Evolutionary conservation across 148 eudicot genomes (phyloP).

Genomic region (Rhododendron kiyosumense): DNA sequence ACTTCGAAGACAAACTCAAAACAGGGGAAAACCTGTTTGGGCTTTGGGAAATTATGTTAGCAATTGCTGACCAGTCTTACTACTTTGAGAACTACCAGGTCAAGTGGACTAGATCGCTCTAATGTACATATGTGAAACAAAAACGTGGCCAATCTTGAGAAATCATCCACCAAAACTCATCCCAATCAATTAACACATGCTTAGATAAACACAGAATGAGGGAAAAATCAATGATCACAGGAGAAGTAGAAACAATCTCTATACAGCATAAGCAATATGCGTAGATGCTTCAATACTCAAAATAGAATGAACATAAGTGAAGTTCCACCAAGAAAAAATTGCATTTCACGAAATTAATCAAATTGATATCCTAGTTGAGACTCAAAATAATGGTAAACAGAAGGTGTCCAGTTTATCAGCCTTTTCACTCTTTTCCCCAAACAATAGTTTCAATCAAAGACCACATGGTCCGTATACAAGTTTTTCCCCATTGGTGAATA

Average conservation of each 20-base stretch:
- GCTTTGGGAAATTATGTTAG: neutral
- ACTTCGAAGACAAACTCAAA: neutral
- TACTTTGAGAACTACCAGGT: neutral
- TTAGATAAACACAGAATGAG: neutral
- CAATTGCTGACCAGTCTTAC: neutral
- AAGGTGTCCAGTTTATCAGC: neutral
- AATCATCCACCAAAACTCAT: neutral
- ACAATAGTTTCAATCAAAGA: neutral
- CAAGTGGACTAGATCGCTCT: neutral
- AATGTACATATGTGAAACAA: neutral
- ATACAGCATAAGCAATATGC: neutral
- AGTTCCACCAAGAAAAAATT: neutral
- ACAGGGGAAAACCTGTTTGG: neutral
- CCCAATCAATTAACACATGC: neutral
- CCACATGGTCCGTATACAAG: neutral
- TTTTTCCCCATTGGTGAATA: neutral
- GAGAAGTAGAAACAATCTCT: neutral
- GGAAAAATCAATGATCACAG: neutral
- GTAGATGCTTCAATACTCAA: neutral
- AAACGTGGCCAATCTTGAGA: neutral
- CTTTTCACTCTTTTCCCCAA: neutral
- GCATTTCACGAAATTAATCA: neutral
- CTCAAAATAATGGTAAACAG: neutral
- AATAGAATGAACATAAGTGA: neutral
- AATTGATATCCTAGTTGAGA: neutral